Base-by-base conservation (phyloP, 176 grass and related monocot genomes). In the Oryza brachyantha region DNA sequence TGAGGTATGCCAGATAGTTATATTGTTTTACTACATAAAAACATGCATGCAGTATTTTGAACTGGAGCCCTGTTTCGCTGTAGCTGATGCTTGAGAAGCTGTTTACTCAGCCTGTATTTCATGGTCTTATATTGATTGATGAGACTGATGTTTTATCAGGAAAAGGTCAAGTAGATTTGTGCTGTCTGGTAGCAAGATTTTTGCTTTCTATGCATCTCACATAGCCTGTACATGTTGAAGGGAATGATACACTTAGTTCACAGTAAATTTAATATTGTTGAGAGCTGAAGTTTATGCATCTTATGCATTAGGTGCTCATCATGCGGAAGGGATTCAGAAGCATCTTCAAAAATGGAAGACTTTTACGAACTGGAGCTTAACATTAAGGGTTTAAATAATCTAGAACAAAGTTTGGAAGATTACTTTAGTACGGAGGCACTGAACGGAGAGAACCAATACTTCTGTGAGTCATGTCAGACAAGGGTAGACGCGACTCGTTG, bases 281-380 rank as follows among this genome's bases (percentile, higher is more conserved):
- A 77, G 46, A 80, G 43, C 76, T 77, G 28, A 89, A 77, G 66
- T 77, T 70, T 32, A 64, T 14, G 14, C 25, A 25, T 79, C 77
- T 42, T 64, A 88, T 74, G 64, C 73, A 89, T 83, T 70, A 99
- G 92, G 88, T 99, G 96, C 68, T 99, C 90, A 65, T 67, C 75
- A 54, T 99, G 96, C 61, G 90, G 96, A 85, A 91, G 92, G 63
- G 90, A 99, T 78, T 99, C 96, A 32, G 88, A 88, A 68, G 90
- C 96, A 62, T 99, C 96, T 75, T 95, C 92, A 76, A 95, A 99
- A 84, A 93, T 96, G 84, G 96, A 99, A 70, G 96, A 93, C 63
- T 99, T 96, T 72, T 99, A 99, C 26, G 96, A 99, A 76, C 81
- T 96, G 74, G 96, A 99, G 84, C 82, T 99, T 79, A 99, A 99